phyloP scores from a whole-genome alignment of 23 red algal genomes.

The Agarophyton chilense region DNA sequence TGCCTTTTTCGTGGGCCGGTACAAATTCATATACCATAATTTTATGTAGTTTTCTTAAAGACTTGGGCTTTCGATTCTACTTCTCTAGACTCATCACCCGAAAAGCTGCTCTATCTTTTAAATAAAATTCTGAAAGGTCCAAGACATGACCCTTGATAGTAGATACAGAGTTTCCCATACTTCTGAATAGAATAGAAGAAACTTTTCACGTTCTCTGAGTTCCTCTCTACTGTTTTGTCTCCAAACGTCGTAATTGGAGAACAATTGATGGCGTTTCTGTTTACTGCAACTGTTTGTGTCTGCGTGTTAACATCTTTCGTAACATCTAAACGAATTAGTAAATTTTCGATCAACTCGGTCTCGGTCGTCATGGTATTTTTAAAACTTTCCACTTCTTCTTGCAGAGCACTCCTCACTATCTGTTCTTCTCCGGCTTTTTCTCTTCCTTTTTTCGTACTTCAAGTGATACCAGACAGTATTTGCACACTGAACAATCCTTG shows the following conservation, averaged over 20 bases:
- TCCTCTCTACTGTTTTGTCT: too few relatives aligned
- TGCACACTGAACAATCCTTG: background rate
- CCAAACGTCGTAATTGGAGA: too few relatives aligned
- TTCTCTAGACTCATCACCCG: too few relatives aligned
- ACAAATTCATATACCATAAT: too few relatives aligned
- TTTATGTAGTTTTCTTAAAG: background rate
- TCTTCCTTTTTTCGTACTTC: background rate
- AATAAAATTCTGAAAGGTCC: too few relatives aligned
- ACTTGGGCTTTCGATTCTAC: conserved; percentile 4
- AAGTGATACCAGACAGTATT: background rate
- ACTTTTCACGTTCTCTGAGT: too few relatives aligned
- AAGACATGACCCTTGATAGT: too few relatives aligned
- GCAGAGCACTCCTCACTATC: background rate
- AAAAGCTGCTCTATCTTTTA: too few relatives aligned
- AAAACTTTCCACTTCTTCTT: background rate
- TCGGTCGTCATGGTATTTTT: background rate
- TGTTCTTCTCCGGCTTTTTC: background rate
- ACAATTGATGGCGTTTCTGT: background rate
- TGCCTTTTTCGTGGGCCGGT: background rate
- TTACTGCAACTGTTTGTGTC: background rate
- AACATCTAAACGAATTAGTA: background rate
- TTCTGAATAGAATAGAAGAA: too few relatives aligned
- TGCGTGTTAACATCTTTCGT: background rate
- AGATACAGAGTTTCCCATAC: too few relatives aligned
- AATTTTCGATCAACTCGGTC: background rate